Evolutionary conservation across 164 flowering plant genomes (phyloP).

Genomic region (Liquidambar formosana): DNA sequence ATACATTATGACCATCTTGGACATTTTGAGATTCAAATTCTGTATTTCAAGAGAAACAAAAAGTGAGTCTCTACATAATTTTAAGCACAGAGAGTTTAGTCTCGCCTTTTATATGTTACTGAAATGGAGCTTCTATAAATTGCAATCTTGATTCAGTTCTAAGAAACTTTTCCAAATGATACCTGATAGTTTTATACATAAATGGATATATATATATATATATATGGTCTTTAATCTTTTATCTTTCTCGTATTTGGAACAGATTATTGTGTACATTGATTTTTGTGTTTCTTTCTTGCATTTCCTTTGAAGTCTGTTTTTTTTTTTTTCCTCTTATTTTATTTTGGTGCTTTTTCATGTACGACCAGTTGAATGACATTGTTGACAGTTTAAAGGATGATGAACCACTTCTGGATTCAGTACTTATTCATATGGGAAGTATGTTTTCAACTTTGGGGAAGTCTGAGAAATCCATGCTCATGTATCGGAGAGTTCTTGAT

Average conservation of each 20-base stretch:
- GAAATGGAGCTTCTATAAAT: not conserved
- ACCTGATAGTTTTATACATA: not conserved
- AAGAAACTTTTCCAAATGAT: not conserved
- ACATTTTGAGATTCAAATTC: not conserved
- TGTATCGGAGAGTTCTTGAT: slow-evolving; percentile 51
- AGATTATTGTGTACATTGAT: not conserved
- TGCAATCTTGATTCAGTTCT: not conserved
- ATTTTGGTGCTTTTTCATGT: slow-evolving; percentile 6
- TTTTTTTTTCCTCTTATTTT: no score
- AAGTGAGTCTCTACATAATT: not conserved
- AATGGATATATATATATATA: no score
- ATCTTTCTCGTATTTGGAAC: not conserved
- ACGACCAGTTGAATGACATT: slow-evolving; percentile 53
- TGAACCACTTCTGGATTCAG: slow-evolving; percentile 65
- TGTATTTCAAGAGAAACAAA: not conserved
- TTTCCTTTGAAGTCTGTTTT: not conserved
- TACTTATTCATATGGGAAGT: slow-evolving; percentile 87
- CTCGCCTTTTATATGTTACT: not conserved
- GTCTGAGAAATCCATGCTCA: slow-evolving; percentile 51
- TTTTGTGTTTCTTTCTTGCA: not conserved
- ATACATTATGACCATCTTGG: no score
- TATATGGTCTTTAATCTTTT: no score
- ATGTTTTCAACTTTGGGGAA: slow-evolving; percentile 70
- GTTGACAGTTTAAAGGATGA: slow-evolving; percentile 48
- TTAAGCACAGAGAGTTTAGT: not conserved